Evolutionary conservation across 768 basidiomycete genomes (phyloP).

Genomic region (Exidia glandulosa): DNA sequence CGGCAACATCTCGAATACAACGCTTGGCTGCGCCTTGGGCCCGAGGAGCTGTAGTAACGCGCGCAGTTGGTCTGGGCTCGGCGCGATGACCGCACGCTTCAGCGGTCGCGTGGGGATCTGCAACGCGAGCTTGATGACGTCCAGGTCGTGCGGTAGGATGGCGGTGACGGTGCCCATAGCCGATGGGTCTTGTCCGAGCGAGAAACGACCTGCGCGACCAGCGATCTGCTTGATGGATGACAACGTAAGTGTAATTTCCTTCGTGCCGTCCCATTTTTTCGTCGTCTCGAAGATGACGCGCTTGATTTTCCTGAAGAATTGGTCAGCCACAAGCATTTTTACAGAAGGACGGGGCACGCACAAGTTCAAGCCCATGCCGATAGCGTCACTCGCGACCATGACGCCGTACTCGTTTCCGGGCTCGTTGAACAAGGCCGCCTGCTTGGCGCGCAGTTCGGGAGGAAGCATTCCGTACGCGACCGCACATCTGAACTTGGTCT

Average conservation of each 20-base stretch:
- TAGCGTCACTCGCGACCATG: conserved; percentile 86
- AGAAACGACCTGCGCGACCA: conserved; percentile 86
- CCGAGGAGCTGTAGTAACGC: conserved; percentile 22
- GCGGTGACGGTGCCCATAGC: conserved; percentile 67
- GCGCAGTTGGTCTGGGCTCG: conserved; percentile 12
- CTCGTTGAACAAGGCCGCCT: conserved; percentile 87
- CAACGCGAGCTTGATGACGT: conserved; percentile 46
- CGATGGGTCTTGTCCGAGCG: conserved; percentile 38
- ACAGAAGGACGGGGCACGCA: conserved; percentile 27
- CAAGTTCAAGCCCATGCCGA: conserved; percentile 98
- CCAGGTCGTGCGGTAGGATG: conserved; percentile 49
- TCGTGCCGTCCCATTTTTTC: conserved; percentile 50
- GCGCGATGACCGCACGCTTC: conserved; percentile 36
- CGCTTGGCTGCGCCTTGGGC: conserved; percentile 15
- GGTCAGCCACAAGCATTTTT: background rate
- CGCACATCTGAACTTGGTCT: conserved; percentile 71
- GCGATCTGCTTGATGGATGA: conserved; percentile 91
- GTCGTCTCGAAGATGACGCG: conserved; percentile 70
- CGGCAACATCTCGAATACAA: conserved; percentile 34
- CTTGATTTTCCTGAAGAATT: conserved; percentile 68
- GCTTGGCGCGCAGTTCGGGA: conserved; percentile 83
- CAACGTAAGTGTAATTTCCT: conserved; percentile 37
- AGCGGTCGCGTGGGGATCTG: conserved; percentile 39
- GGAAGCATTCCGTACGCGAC: conserved; percentile 89
- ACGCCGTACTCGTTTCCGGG: conserved; percentile 75